Base-by-base conservation (phyloP, 2,329 filamentous ascomycete genomes). In the Aureobasidium uvarum region DNA sequence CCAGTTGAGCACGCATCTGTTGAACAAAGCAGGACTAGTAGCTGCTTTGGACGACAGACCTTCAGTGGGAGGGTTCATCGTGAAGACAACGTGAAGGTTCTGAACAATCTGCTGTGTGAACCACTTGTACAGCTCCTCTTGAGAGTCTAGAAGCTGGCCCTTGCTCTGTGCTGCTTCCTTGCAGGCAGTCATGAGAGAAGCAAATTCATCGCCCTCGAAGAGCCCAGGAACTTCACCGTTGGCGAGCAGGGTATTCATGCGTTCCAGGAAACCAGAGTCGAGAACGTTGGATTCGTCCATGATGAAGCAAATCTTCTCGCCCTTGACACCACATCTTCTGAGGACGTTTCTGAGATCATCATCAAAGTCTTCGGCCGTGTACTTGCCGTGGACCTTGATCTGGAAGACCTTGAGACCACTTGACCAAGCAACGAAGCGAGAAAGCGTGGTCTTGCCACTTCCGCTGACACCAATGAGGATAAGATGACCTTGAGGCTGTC, bases 121-220 rank as follows among this genome's bases (percentile, higher is more conserved):
- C 95, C 95, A 99, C 80, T 98, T 98, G 84, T 99, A 99, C n/a
- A 99, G 83, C 77, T 99, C 95, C 80, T 99, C 96, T 71, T 96
- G 93, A 1, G 95, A 98, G 79, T 99, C 95, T 1, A 99, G 85
- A 66, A 98, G 87, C 66, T 98, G 84, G 55, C 95, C 95, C 80
- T 99, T 95, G 68, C 93, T 89, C 77, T 99, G 95, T 23, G 95
- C 94, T 67, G 95, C 96, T 80, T 99, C 95, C 77, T 97, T 98
- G 82, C 96, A 99, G 64, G 93, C 92, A 31, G 96, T 99, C 95
- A 99, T 98, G 69, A 99, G 82, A n/a, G 95, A 91, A 18, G 95
- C 92, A 72, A 96, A 94, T 71, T 99, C 95, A 72, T 99, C 95
- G n/a, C 95, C 95, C 78, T 99, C 96, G 70, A 99, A 99, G 4